A percentile compares a stretch with the other conserved stretches of the same genome.
Conservation (phyloP, 192 early-diverging fungal species). For the Geosiphon pyriformis region DNA sequence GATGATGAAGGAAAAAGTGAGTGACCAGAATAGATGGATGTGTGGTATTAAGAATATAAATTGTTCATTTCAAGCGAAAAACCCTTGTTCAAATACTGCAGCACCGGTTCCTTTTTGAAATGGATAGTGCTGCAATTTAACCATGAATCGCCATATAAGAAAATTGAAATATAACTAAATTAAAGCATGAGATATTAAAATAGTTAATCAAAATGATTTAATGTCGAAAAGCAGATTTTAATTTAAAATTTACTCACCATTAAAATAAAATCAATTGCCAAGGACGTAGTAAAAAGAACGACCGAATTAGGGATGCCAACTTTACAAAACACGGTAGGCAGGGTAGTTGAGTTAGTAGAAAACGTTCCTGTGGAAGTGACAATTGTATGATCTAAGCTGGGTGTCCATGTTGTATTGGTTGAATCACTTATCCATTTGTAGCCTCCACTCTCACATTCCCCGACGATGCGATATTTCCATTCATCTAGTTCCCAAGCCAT, state of each 20-base stretch:
- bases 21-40: too few relatives aligned
- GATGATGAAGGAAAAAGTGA: too few relatives aligned
- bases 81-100: too few relatives aligned
- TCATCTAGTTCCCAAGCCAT: slow-evolving; percentile 15
- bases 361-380: neutral
- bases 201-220: neutral
- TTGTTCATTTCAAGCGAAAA: too few relatives aligned
- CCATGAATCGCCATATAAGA: slow-evolving; percentile 12
- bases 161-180: slow-evolving; percentile 17
- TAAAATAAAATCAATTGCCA: slow-evolving; percentile 15
- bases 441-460: slow-evolving; percentile 14
- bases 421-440: neutral
- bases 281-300: neutral
- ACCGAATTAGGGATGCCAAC: neutral
- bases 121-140: slow-evolving; percentile 4
- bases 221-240: neutral
- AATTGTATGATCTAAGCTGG: too few relatives aligned
- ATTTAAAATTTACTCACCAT: slow-evolving; percentile 11
- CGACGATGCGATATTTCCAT: slow-evolving; percentile 1
- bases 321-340: slow-evolving; percentile 9
- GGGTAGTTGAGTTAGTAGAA: neutral
- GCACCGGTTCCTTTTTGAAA: too few relatives aligned
- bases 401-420: neutral
- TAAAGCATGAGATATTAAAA: neutral
- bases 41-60: too few relatives aligned